These are phyloP conservation scores for Diplodia intermedia DNA, from an alignment of 2,329 filamentous ascomycete species.

Conservation along the genomic window DNA sequence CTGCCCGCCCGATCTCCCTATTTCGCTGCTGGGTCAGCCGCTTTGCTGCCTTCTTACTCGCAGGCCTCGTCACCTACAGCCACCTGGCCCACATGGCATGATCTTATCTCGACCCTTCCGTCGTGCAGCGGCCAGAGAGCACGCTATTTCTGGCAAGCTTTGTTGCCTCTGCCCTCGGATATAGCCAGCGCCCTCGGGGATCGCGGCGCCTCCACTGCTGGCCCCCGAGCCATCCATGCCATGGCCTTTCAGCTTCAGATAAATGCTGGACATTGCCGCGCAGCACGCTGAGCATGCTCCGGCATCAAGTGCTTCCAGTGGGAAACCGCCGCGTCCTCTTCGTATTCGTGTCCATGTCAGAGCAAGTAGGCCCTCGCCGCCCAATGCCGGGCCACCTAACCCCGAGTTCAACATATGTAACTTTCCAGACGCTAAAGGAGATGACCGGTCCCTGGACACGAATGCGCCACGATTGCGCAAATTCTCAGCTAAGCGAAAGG, in stretches of 20 bases:
- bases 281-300: not conserved
- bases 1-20: constrained; percentile 16
- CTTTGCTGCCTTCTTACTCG: constrained; percentile 11
- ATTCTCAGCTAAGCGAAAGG: constrained; percentile 2
- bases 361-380: not conserved
- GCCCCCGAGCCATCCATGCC: not conserved
- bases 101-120: constrained; percentile 13
- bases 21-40: constrained; percentile 11
- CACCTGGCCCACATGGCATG: constrained; percentile 9
- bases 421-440: constrained; percentile 4
- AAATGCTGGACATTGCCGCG: too few species aligned
- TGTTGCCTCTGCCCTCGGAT: constrained; percentile 1
- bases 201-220: not conserved
- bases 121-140: constrained; percentile 1
- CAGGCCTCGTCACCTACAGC: constrained; percentile 24
- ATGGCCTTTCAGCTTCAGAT: not conserved
- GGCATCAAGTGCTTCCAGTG: not conserved
- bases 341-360: not conserved
- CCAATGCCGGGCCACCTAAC: not conserved
- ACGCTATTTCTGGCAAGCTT: constrained; percentile 5
- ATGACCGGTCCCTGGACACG: not conserved
- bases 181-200: constrained; percentile 6
- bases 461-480: not conserved
- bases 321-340: too few species aligned
- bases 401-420: constrained; percentile 2